Evolutionary conservation across 305 asterid genomes (phyloP).

Genomic region (Fraxinus baroniana): DNA sequence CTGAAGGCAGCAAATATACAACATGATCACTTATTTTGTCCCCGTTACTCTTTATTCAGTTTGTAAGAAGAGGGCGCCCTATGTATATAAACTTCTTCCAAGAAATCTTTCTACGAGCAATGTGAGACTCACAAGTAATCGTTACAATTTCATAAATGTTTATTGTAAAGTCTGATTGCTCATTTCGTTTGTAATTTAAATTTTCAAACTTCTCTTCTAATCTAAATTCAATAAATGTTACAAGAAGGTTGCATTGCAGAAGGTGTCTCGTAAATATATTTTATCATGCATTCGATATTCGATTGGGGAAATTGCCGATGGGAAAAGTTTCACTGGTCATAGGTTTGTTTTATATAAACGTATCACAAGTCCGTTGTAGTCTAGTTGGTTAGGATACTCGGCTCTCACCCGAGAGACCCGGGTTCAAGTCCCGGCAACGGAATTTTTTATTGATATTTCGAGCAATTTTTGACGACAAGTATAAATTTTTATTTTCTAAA

Average conservation of each 20-base stretch:
- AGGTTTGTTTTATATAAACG: too few relatives aligned
- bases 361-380: slow-evolving; percentile 62
- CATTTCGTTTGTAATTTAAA: neutral
- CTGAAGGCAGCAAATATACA: neutral
- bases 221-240: neutral
- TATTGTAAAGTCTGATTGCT: neutral
- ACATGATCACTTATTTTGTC: neutral
- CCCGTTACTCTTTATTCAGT: neutral
- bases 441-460: slow-evolving; percentile 13
- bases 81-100: neutral
- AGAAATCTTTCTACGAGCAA: neutral
- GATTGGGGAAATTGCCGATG: too few relatives aligned
- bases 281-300: neutral
- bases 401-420: slow-evolving; percentile 99
- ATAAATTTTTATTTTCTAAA: neutral
- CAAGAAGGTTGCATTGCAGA: neutral
- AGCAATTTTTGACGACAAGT: neutral
- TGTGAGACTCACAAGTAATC: neutral
- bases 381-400: slow-evolving; percentile 94
- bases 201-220: neutral
- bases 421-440: slow-evolving; percentile 98
- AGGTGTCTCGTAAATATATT: neutral
- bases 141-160: neutral
- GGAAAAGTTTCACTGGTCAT: neutral
- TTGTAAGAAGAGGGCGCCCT: neutral